These are phyloP conservation scores for Conringia planisiliqua DNA, from an alignment of 345 rosid species.

Conservation along the genomic window DNA sequence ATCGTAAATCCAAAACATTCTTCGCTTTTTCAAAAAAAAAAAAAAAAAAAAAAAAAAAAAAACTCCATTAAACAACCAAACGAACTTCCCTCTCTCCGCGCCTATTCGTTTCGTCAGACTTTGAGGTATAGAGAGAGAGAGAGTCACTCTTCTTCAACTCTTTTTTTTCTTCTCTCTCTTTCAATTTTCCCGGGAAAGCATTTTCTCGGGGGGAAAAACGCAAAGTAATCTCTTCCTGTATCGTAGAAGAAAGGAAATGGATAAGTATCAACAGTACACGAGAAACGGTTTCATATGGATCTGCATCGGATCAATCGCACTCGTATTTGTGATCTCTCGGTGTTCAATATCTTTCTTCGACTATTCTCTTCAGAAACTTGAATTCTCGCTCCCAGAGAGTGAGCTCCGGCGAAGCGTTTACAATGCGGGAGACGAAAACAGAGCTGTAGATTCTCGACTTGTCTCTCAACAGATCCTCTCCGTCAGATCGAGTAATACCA, in stretches of 20 bases:
- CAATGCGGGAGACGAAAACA: slow-evolving; percentile 34
- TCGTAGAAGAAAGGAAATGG: background rate
- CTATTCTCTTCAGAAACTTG: slow-evolving; percentile 24
- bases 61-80: slow-evolving; percentile 12
- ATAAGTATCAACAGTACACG: slow-evolving; percentile 15
- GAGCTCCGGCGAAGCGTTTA: slow-evolving; percentile 35
- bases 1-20: background rate
- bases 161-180: background rate
- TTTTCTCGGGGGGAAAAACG: slow-evolving; percentile 13
- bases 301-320: slow-evolving; percentile 26
- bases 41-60: background rate
- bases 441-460: slow-evolving; percentile 25
- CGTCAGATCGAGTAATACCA: slow-evolving; percentile 18
- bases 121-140: background rate
- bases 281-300: slow-evolving; percentile 13
- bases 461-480: slow-evolving; percentile 19
- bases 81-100: slow-evolving; percentile 32
- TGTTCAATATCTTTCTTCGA: slow-evolving; percentile 21
- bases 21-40: background rate
- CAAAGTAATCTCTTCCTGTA: background rate
- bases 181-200: slow-evolving; percentile 18
- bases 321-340: slow-evolving; percentile 21
- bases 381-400: slow-evolving; percentile 20
- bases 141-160: background rate
- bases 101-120: slow-evolving; percentile 9